Evolutionary conservation across 306 rosid species (phyloP), one percentile per base, ranked within the genome.

Genomic region (Acacia crassicarpa): DNA sequence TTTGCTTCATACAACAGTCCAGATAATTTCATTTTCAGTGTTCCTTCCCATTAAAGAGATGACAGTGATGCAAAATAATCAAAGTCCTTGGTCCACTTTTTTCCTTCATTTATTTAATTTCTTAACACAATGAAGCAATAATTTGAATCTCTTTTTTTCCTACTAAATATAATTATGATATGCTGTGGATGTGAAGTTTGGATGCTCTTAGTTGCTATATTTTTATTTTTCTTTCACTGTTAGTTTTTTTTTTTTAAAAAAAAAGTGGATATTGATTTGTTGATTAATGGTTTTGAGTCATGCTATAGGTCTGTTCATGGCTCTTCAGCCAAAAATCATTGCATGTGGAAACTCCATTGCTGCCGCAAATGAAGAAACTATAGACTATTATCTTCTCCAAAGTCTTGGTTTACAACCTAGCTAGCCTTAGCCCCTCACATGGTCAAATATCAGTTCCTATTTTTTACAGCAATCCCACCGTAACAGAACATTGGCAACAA

Each of bases 271-370:
- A 38, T 20, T 19, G 15, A 43, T 16, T 43, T 43, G 20, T 43
- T 69, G 16, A 51, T 14, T 20, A 56, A 19, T 20, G 74, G 46
- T 8, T 86, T 67, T 78, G 73, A n/a, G 13, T n/a, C 51, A 17
- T 25, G 19, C 82, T 84, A 76, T 41, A 94, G 99, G 99, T 87
- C 82, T 96, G 32, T 96, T 96, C 75, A 96, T 96, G 99, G 99
- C 97, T 10, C 97, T 96, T 77, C 99, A 96, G 71, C 99, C 99
- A 6, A 96, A 94, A 86, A 89, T 96, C 70, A 96, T 96, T 69
- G 99, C 99, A 3, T 96, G 99, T 89, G 99, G 99, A 43, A 96
- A 96, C 84, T 92, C 99, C 0, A 90, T 92, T 25, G 99, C 98
- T 5, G 44, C 91, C 10, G n/a, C n/a, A n/a, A n/a, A n/a, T n/a